Evolutionary conservation across 1,139 yeast species (phyloP).

Genomic region (Nakaseomyces bracarensis): DNA sequence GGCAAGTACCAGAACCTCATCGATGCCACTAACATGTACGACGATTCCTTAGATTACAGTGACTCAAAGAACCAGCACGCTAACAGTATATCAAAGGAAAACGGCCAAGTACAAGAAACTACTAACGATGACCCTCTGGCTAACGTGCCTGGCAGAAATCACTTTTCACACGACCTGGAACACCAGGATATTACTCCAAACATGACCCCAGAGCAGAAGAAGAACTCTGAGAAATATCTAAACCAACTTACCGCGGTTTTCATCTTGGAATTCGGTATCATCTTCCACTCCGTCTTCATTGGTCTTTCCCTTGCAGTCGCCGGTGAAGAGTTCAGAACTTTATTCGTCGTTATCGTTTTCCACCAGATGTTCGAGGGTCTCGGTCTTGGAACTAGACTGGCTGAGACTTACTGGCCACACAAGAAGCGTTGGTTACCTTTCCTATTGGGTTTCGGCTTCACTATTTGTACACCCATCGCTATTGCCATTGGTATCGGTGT

Average conservation of each 20-base stretch:
- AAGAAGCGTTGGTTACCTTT: slow-evolving; percentile 47
- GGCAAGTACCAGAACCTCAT: slow-evolving; percentile 3
- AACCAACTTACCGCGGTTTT: slow-evolving; percentile 41
- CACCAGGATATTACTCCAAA: slow-evolving; percentile 50
- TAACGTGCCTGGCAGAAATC: slow-evolving; percentile 24
- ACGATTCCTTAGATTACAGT: neutral
- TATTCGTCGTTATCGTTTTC: slow-evolving; percentile 75
- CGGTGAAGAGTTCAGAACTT: slow-evolving; percentile 65
- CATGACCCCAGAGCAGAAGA: slow-evolving; percentile 33
- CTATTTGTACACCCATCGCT: slow-evolving; percentile 74
- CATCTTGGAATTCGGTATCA: slow-evolving; percentile 68
- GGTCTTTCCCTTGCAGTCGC: slow-evolving; percentile 71
- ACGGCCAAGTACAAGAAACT: slow-evolving; percentile 1
- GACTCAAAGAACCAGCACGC: neutral
- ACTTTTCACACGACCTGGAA: slow-evolving; percentile 43
- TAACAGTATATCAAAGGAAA: neutral
- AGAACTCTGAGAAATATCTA: slow-evolving; percentile 13
- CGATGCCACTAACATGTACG: neutral
- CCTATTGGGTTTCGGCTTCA: slow-evolving; percentile 50
- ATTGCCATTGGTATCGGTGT: slow-evolving; percentile 85
- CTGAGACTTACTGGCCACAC: slow-evolving; percentile 54
- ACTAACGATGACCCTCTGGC: slow-evolving; percentile 3
- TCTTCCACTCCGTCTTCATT: slow-evolving; percentile 74
- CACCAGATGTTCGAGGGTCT: slow-evolving; percentile 92
- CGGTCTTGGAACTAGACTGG: slow-evolving; percentile 82